Conservation (phyloP, 1,284 basidiomycete genomes). For the Fomitopsis schrenkii region DNA sequence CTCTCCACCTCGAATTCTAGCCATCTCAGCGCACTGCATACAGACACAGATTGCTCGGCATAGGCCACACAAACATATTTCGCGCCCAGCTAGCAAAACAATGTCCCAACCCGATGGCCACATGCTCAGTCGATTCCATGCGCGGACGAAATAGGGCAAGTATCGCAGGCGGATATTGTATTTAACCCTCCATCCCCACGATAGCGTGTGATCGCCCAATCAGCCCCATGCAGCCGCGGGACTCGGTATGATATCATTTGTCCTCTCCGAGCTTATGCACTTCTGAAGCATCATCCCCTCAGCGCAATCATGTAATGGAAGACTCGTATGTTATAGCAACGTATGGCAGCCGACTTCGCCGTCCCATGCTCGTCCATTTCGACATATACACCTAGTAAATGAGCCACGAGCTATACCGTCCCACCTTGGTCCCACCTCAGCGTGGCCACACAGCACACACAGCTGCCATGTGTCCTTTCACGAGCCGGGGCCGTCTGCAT, state of each 20-base stretch:
- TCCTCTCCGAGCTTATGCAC: neutral
- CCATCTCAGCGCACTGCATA: too few species aligned
- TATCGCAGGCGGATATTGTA: neutral
- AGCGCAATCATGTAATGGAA: neutral
- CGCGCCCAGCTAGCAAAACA: neutral
- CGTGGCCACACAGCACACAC: too few species aligned
- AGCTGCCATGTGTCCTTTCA: too few species aligned
- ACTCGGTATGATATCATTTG: neutral
- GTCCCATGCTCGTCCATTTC: too few species aligned
- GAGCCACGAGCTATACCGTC: too few species aligned
- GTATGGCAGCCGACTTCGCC: too few species aligned
- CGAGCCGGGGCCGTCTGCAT: neutral
- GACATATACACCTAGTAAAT: too few species aligned
- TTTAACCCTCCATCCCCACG: neutral
- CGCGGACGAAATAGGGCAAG: neutral
- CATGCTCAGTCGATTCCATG: neutral
- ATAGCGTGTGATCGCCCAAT: neutral
- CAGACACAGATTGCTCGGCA: neutral
- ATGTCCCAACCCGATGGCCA: neutral
- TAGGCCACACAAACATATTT: neutral
- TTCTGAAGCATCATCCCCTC: neutral
- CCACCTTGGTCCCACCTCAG: too few species aligned
- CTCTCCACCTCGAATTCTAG: too few species aligned
- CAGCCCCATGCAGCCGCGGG: neutral
- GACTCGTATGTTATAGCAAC: too few species aligned